Evolutionary conservation across 2,329 filamentous ascomycete genomes (phyloP).

Genomic region (Teratosphaeria epicoccoides): DNA sequence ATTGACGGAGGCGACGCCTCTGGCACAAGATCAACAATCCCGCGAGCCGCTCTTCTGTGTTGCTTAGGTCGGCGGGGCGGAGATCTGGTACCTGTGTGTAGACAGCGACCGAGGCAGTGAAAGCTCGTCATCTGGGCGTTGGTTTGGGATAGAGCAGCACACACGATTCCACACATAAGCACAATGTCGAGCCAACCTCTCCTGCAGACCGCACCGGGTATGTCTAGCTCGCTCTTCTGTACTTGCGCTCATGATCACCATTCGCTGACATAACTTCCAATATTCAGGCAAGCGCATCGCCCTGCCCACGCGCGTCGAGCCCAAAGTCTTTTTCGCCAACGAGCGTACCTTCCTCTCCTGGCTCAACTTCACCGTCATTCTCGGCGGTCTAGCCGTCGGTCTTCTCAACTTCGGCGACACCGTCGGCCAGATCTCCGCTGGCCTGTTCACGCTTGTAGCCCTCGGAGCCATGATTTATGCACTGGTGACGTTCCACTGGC

Average conservation of each 20-base stretch:
- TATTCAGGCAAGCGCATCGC: conserved; percentile 86
- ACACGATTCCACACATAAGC: background rate
- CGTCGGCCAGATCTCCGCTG: conserved; percentile 85
- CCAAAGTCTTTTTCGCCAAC: conserved; percentile 99
- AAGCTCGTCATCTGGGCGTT: background rate
- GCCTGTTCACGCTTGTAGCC: conserved; percentile 85
- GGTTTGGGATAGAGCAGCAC: background rate
- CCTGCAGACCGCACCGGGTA: conserved; percentile 86
- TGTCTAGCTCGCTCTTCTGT: conserved; percentile 14
- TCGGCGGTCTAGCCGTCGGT: conserved; percentile 89
- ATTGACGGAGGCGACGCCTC: background rate
- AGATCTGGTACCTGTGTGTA: no score
- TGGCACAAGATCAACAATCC: background rate
- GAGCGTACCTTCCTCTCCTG: conserved; percentile 98
- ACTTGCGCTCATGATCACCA: background rate
- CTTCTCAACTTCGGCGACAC: conserved; percentile 97
- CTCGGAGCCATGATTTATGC: conserved; percentile 96
- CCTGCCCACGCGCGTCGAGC: conserved; percentile 93
- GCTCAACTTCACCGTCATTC: conserved; percentile 99
- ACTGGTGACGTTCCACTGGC: conserved; percentile 91
- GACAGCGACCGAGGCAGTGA: no score
- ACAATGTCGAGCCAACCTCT: conserved; percentile 97
- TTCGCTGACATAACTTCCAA: background rate
- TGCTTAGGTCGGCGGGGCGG: no score
- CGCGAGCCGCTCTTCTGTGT: background rate